Base-by-base conservation (phyloP, 2,329 filamentous ascomycete species). In the Fusarium sp. region DNA sequence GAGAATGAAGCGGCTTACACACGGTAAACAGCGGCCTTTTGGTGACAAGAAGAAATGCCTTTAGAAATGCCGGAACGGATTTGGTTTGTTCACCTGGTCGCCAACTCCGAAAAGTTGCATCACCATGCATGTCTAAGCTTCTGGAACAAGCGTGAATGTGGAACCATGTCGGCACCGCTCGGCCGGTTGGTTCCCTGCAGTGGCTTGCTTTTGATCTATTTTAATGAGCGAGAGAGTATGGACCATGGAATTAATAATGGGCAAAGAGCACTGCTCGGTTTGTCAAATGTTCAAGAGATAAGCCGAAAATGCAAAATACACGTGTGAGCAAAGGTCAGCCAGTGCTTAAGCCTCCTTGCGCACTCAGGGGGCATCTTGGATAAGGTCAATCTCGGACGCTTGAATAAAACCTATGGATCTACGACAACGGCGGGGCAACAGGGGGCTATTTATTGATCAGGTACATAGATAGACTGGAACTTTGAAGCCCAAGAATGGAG, bases 31-130 rank as follows among this genome's bases (percentile, higher is more conserved):
- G 15, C 66, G 63, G 63, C 49, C 41, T 41, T 35, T 35, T 17
- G 7, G 32, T 15, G 6, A 13, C 32, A 15, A 39, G 17, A 43
- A 43, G 45, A 51, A 48, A 38, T 39, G 11, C 23, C 23, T 36
- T 11, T 27, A 31, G 19, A 35, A 41, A 9, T 19, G n/a, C 53
- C 41, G 48, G 21, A 35, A 32, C 23, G 44, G 46, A 35, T 19
- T 61, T 27, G 49, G 49, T 37, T 33, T 41, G 15, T 43, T 25
- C 8, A 29, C 27, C 23, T 44, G 42, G 15, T 57, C 66, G 59
- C 59, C 52, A 36, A 43, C 46, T 33, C 64, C 63, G 53, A 67
- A 35, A 35, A 31, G 57, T 69, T 69, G 64, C 66, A 69, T 69
- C 66, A 69, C 48, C 36, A 36, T 69, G 66, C 66, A 33, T 55